Base-by-base conservation (phyloP, 306 rosid genomes). In the Fagus sylvatica region DNA sequence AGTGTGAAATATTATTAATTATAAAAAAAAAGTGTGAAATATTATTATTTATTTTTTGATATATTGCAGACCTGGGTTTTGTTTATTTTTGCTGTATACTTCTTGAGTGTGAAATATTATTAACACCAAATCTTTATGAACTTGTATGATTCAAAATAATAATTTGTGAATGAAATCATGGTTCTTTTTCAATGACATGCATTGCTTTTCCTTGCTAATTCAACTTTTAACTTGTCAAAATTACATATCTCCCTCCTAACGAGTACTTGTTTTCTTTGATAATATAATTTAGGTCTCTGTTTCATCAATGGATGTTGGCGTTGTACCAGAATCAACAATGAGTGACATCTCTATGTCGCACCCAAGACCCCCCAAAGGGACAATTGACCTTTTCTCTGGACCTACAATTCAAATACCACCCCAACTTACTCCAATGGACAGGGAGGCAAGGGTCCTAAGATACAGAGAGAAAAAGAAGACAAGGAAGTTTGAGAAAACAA, bases 401-500 rank as follows among this genome's bases (percentile, higher is more conserved):
- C 82, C 91, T 40, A 71, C 88, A 1, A 33, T 87, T 76, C 97
- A 87, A 76, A 83, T 90, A 76, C 79, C 95, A 28, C 19, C 85
- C 30, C 98, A 91, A 43, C 86, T 95, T 4, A 75, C 88, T 59
- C 98, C 93, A 69, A 59, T 88, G 91, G 99, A 95, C 74, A 83
- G 99, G 72, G 96, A 89, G 61, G 98, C 99, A 30, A 91, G 98
- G 79, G 98, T 95, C 57, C 83, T 92, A 8, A 84, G 99, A 79
- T 95, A 95, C 69, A 86, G 96, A 53, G 98, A 93, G 85, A 95
- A 95, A 60, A 95, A 93, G 89, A 95, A 95, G 88, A 81, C 84
- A 15, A 87, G 99, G 68, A 95, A 93, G 81, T 95, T 95, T 51
- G 97, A 93, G 91, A 95, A 95, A 77, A 95, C 97, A 11, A 95